These are phyloP conservation scores for Claviceps citrina DNA, from an alignment of 2,329 filamentous ascomycete species.

Conservation along the genomic window DNA sequence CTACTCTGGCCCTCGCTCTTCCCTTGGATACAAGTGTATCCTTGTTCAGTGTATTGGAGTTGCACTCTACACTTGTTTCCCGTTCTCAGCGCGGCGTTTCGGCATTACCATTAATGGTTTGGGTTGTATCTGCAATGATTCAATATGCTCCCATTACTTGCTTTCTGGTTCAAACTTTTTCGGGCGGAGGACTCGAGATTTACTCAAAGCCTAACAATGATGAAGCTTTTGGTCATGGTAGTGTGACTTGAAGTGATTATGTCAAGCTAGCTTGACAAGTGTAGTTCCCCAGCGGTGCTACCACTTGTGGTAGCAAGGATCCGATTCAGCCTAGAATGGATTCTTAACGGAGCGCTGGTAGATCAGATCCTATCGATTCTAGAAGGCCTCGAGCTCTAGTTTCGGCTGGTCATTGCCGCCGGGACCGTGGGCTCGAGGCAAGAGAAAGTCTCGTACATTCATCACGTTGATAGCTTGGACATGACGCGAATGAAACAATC, in stretches of 20 bases:
- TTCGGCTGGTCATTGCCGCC: conserved; percentile 12
- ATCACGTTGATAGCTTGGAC: conserved; percentile 9
- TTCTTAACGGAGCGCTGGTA: conserved; percentile 78
- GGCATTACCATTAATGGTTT: conserved; percentile 5
- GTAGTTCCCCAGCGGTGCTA: conserved; percentile 52
- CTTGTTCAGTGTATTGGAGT: not conserved
- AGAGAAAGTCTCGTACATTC: conserved; percentile 30
- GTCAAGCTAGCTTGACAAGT: not conserved
- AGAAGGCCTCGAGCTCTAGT: conserved; percentile 23
- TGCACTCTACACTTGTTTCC: not conserved
- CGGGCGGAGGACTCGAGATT: not conserved
- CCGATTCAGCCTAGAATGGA: conserved; percentile 50
- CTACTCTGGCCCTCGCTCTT: not conserved
- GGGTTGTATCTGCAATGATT: not conserved
- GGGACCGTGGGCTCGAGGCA: conserved; percentile 21
- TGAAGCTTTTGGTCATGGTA: not conserved
- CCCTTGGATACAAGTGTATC: conserved; percentile 3
- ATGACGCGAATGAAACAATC: not conserved
- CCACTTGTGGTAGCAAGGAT: conserved; percentile 57
- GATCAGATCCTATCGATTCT: conserved; percentile 27
- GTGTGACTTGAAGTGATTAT: not conserved
- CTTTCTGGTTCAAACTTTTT: not conserved
- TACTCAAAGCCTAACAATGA: not conserved
- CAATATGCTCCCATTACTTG: not conserved
- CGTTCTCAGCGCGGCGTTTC: conserved; percentile 23